Evolutionary conservation across 495 filamentous ascomycete species (phyloP).

Genomic region (Tuber aestivum): DNA sequence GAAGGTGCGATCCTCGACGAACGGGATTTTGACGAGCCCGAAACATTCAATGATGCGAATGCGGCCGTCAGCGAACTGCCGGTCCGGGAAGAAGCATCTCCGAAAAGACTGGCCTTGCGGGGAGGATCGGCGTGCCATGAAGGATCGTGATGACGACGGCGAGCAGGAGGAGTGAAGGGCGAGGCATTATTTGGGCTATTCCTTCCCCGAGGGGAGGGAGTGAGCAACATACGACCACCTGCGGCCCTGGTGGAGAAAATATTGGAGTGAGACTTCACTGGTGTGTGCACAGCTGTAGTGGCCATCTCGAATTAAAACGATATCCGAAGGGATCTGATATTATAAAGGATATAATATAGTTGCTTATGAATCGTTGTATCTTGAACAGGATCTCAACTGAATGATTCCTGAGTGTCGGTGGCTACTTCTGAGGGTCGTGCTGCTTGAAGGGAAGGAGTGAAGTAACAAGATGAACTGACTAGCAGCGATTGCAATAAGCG

Average conservation of each 20-base stretch:
- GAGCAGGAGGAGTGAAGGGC: slow-evolving; percentile 68
- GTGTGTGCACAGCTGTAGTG: slow-evolving; percentile 79
- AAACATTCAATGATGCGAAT: slow-evolving; percentile 35
- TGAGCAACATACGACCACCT: slow-evolving; percentile 88
- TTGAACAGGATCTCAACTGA: slow-evolving; percentile 15
- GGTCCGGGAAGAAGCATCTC: slow-evolving; percentile 7
- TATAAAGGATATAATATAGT: not conserved
- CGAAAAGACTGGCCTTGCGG: slow-evolving; percentile 11
- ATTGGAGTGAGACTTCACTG: slow-evolving; percentile 85
- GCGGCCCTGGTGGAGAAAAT: slow-evolving; percentile 89
- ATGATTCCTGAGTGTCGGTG: slow-evolving; percentile 15
- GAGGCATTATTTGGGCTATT: slow-evolving; percentile 52
- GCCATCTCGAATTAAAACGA: slow-evolving; percentile 56
- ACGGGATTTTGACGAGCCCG: slow-evolving; percentile 44
- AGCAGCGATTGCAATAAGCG: not conserved
- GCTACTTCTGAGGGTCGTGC: not conserved
- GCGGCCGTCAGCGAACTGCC: slow-evolving; percentile 30
- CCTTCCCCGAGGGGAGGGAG: slow-evolving; percentile 73
- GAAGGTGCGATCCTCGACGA: slow-evolving; percentile 53
- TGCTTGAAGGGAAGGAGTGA: not conserved
- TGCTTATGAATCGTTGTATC: not conserved
- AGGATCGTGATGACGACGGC: slow-evolving; percentile 27
- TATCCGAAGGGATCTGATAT: not conserved
- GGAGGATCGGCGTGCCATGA: slow-evolving; percentile 33
- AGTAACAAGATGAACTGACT: not conserved